Conservation (phyloP, 441 rosid genomes). For the Dalechampia spathulata region DNA sequence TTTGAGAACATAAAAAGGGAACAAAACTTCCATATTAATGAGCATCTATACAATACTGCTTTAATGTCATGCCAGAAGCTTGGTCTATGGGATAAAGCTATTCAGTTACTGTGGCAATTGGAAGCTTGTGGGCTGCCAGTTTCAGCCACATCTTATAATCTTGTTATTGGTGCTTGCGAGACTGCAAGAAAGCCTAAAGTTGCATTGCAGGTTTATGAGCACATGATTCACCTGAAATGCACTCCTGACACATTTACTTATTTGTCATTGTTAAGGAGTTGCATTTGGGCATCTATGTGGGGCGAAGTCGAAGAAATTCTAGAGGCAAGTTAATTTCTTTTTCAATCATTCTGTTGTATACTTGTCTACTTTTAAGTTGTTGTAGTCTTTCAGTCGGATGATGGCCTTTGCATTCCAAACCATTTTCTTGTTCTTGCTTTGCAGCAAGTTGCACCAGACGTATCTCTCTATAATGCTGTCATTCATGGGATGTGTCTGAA, state of each 20-base stretch:
- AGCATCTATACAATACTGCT: constrained; percentile 51
- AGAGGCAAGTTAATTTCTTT: constrained; percentile 34
- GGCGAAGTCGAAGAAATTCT: constrained; percentile 53
- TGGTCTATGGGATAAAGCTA: constrained; percentile 67
- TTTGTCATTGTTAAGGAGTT: constrained; percentile 54
- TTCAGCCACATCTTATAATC: constrained; percentile 54
- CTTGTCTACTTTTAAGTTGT: not conserved
- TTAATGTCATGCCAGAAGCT: constrained; percentile 74
- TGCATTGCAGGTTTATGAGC: constrained; percentile 66
- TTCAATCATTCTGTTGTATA: not conserved
- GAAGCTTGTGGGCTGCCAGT: constrained; percentile 46
- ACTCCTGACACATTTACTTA: constrained; percentile 60
- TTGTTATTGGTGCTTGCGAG: constrained; percentile 63
- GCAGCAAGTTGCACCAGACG: constrained; percentile 49
- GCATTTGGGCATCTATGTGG: constrained; percentile 85
- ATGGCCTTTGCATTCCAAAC: not conserved
- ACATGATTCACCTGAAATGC: constrained; percentile 47
- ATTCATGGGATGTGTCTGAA: constrained; percentile 68
- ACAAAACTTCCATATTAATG: constrained; percentile 30
- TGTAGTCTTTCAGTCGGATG: not conserved
- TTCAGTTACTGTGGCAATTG: constrained; percentile 70
- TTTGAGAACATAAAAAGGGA: constrained; percentile 42
- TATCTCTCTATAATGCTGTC: constrained; percentile 51
- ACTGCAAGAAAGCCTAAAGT: constrained; percentile 57
- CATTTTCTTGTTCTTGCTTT: constrained; percentile 8